A percentile compares a stretch with the other conserved stretches of the same genome.
These are phyloP conservation scores for Wickerhamomyces hampshirensis DNA, from an alignment of 805 yeast genomes.

Conservation along the genomic window DNA sequence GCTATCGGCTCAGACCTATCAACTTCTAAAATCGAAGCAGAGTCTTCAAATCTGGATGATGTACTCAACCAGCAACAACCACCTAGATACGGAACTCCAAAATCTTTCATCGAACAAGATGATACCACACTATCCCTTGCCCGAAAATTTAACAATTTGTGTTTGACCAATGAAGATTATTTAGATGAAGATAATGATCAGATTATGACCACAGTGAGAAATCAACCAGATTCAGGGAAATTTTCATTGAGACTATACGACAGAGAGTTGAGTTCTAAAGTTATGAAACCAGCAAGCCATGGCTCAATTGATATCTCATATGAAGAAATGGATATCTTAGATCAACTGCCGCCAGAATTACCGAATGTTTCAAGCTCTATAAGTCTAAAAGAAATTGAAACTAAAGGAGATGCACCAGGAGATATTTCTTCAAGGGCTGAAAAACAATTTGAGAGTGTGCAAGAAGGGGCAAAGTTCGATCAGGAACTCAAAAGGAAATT, in stretches of 20 bases:
- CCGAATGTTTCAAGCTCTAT: conserved; percentile 5
- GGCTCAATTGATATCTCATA: conserved; percentile 16
- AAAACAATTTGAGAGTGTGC: background rate
- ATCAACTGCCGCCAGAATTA: conserved; percentile 17
- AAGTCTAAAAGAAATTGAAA: background rate
- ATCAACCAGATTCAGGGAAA: background rate
- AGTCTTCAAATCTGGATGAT: no score
- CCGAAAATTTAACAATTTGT: conserved; percentile 6
- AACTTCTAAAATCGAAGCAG: no score
- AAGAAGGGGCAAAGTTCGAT: no score
- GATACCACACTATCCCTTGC: conserved; percentile 10
- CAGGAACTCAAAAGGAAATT: no score
- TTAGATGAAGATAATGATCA: background rate
- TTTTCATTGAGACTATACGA: conserved; percentile 7
- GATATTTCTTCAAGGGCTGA: background rate
- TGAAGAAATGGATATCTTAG: conserved; percentile 23
- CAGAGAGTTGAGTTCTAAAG: background rate
- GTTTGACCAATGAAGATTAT: conserved; percentile 1
- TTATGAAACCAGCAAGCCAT: background rate
- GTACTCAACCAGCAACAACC: no score
- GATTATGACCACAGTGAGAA: background rate
- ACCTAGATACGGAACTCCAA: no score
- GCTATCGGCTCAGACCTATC: background rate
- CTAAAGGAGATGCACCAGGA: background rate
- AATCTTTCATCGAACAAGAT: background rate